Evolutionary conservation across 169 alveolate genomes (phyloP).

Genomic region (Miamiensis avidus): DNA sequence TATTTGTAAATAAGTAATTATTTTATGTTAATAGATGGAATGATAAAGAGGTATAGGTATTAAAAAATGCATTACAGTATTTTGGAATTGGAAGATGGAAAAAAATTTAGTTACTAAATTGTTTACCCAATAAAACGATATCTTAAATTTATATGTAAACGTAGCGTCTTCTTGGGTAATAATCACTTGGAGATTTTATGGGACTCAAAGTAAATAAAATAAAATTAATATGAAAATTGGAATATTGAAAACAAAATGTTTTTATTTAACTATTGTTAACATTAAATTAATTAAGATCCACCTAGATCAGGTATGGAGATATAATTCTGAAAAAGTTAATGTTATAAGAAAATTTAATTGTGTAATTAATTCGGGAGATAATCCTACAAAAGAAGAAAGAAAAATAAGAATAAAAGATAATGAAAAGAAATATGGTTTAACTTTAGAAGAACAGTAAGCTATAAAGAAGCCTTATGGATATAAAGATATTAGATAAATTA

Average conservation of each 20-base stretch:
- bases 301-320: slow-evolving; percentile 49
- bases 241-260: too few relatives aligned
- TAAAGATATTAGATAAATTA: too few relatives aligned
- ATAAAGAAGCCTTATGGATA: not conserved
- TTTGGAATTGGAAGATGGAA: slow-evolving; percentile 80
- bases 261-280: too few relatives aligned
- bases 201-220: slow-evolving; percentile 31
- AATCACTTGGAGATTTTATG: slow-evolving; percentile 74
- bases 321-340: slow-evolving; percentile 53
- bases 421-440: not conserved
- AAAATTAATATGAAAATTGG: too few relatives aligned
- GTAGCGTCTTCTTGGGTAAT: slow-evolving; percentile 65
- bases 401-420: slow-evolving; percentile 45
- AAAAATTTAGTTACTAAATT: slow-evolving; percentile 54
- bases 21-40: slow-evolving; percentile 41
- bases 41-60: slow-evolving; percentile 64
- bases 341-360: slow-evolving; percentile 63
- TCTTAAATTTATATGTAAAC: slow-evolving; percentile 63
- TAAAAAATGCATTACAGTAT: slow-evolving; percentile 64
- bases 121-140: slow-evolving; percentile 69
- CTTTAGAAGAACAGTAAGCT: not conserved
- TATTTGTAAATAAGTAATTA: too few relatives aligned
- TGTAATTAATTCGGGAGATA: slow-evolving; percentile 72
- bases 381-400: slow-evolving; percentile 49
- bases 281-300: slow-evolving; percentile 25